Evolutionary conservation across 2,329 filamentous ascomycete genomes (phyloP).

Genomic region (Trichoderma sp.): DNA sequence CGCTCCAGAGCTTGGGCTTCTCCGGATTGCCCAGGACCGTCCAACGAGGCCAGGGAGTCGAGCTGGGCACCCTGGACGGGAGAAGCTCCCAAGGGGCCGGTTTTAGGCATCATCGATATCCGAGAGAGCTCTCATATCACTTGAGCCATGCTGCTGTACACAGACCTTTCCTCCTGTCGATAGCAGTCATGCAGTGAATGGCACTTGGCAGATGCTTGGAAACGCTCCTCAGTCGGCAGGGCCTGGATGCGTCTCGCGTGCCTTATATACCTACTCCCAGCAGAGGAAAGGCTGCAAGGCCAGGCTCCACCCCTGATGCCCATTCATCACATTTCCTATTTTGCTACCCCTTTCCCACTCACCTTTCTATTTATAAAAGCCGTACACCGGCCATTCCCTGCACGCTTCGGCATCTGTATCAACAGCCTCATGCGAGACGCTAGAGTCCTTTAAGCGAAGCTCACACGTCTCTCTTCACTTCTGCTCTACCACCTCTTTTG

Average conservation of each 20-base stretch:
- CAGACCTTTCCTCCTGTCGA: background rate
- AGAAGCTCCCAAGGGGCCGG: background rate
- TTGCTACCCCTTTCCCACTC: slow-evolving; percentile 15
- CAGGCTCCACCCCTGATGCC: slow-evolving; percentile 14
- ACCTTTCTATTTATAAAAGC: slow-evolving; percentile 11
- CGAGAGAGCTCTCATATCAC: background rate
- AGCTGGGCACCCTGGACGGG: background rate
- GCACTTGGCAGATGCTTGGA: background rate
- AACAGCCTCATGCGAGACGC: slow-evolving; percentile 14
- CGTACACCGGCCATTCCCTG: background rate
- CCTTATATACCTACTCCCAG: background rate
- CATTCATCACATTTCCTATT: slow-evolving; percentile 12
- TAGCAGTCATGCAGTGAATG: background rate
- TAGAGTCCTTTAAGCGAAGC: background rate
- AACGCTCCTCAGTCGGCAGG: background rate
- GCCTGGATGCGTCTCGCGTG: background rate
- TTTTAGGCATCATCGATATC: slow-evolving; percentile 19
- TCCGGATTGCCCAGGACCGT: background rate
- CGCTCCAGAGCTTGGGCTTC: background rate
- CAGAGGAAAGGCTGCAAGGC: background rate
- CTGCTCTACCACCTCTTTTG: background rate
- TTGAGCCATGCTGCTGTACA: background rate
- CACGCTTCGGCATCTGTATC: slow-evolving; percentile 4
- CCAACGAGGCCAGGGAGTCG: background rate
- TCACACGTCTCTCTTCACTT: background rate